phyloP scores from a whole-genome alignment of 768 basidiomycete species.

The Lepiota subincarnata region DNA sequence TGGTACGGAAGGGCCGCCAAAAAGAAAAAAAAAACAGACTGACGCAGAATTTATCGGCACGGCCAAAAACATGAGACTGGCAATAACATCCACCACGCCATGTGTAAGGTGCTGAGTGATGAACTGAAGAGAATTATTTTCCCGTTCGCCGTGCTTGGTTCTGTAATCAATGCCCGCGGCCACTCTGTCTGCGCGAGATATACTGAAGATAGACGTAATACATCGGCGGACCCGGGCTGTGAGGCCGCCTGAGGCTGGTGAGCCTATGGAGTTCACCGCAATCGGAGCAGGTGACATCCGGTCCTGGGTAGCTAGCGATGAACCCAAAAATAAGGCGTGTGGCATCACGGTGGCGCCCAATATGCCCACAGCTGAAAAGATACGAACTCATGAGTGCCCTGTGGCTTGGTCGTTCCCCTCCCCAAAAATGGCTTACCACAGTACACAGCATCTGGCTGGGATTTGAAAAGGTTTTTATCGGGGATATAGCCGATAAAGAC shows the following conservation, averaged over 20 bases:
- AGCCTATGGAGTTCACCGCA: background rate
- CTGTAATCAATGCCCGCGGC: slow-evolving; percentile 28
- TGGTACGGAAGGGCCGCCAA: background rate
- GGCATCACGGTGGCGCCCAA: slow-evolving; percentile 79
- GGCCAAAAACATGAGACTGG: slow-evolving; percentile 63
- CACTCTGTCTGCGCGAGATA: slow-evolving; percentile 28
- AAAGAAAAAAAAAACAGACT: too few species aligned
- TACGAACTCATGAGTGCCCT: slow-evolving; percentile 4
- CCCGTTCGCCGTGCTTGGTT: slow-evolving; percentile 39
- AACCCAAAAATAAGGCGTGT: slow-evolving; percentile 47
- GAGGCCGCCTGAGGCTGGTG: slow-evolving; percentile 1
- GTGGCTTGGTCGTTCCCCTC: background rate
- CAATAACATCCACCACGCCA: slow-evolving; percentile 51
- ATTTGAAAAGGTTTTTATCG: slow-evolving; percentile 44
- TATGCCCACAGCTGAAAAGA: slow-evolving; percentile 49
- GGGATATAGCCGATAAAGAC: slow-evolving; percentile 72
- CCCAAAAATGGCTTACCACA: slow-evolving; percentile 34
- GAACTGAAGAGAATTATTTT: slow-evolving; percentile 45
- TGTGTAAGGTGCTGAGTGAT: slow-evolving; percentile 52
- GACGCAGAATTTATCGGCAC: slow-evolving; percentile 74
- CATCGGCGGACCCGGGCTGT: slow-evolving; percentile 15
- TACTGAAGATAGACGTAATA: slow-evolving; percentile 23
- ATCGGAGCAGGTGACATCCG: slow-evolving; percentile 25
- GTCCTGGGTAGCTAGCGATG: slow-evolving; percentile 31
- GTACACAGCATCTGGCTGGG: slow-evolving; percentile 46